phyloP scores from a whole-genome alignment of 495 filamentous ascomycete species.

The Annulohypoxylon maeteangense region DNA sequence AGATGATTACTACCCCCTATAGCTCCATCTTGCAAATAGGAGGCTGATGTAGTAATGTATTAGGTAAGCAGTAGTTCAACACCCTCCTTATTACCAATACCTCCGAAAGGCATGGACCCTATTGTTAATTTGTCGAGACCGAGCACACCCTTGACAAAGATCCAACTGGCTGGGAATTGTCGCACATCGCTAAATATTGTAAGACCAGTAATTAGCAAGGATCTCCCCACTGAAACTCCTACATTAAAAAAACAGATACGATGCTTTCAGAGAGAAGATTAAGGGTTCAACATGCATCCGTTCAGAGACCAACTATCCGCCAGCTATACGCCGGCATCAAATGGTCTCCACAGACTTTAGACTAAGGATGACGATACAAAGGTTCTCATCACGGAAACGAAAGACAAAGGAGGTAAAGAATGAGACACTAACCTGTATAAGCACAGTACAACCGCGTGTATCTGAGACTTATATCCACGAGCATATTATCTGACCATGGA shows the following conservation, averaged over 20 bases:
- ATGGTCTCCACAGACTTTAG: slow-evolving; percentile 55
- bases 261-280: slow-evolving; percentile 73
- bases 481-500: background rate
- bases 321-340: slow-evolving; percentile 42
- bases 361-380: slow-evolving; percentile 77
- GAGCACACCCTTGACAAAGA: background rate
- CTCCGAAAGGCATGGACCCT: background rate
- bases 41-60: too few relatives aligned
- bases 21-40: too few relatives aligned
- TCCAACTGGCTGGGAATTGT: background rate
- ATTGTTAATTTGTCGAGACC: background rate
- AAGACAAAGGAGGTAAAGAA: slow-evolving; percentile 12
- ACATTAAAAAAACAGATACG: background rate
- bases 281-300: slow-evolving; percentile 61
- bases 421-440: slow-evolving; percentile 36
- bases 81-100: background rate
- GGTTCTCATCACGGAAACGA: slow-evolving; percentile 65
- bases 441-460: background rate
- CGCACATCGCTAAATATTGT: background rate
- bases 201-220: slow-evolving; percentile 9
- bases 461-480: background rate
- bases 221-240: background rate
- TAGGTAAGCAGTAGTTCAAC: background rate
- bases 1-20: too few relatives aligned
- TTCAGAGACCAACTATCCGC: slow-evolving; percentile 40